Evolutionary conservation across 345 rosid genomes (phyloP).

Genomic region (Bruguiera sexangula): DNA sequence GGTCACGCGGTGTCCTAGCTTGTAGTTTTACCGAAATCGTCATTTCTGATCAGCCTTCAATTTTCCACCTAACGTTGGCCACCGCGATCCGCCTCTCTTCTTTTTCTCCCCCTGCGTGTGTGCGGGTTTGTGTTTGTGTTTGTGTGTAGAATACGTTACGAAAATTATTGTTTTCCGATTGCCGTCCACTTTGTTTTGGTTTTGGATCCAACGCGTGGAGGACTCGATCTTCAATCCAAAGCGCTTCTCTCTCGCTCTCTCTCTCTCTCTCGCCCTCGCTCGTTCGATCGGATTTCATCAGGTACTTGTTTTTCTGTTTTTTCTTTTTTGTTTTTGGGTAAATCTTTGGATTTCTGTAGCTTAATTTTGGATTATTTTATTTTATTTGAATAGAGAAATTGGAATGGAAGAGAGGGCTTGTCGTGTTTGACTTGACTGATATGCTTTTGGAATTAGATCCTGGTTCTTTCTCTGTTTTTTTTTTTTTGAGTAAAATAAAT

Average conservation of each 20-base stretch:
- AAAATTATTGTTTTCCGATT: not conserved
- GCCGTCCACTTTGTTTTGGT: not conserved
- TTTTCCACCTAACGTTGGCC: not conserved
- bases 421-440: not conserved
- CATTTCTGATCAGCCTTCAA: not conserved
- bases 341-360: not conserved
- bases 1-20: not conserved
- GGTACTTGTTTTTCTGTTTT: conserved; percentile 2
- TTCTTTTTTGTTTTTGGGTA: not conserved
- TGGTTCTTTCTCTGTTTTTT: too few species aligned
- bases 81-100: not conserved
- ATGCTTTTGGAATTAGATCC: too few species aligned
- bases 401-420: not conserved
- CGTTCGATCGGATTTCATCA: conserved; percentile 3
- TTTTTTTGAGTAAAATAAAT: too few species aligned
- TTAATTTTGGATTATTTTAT: too few species aligned
- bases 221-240: not conserved
- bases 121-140: too few species aligned
- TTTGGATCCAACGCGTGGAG: not conserved
- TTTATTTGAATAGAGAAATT: not conserved
- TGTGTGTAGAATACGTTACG: too few species aligned
- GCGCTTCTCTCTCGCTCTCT: too few species aligned
- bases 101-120: not conserved
- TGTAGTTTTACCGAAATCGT: not conserved
- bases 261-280: too few species aligned